Conservation (phyloP, 768 basidiomycete genomes). For the Calocybe cyanea region DNA sequence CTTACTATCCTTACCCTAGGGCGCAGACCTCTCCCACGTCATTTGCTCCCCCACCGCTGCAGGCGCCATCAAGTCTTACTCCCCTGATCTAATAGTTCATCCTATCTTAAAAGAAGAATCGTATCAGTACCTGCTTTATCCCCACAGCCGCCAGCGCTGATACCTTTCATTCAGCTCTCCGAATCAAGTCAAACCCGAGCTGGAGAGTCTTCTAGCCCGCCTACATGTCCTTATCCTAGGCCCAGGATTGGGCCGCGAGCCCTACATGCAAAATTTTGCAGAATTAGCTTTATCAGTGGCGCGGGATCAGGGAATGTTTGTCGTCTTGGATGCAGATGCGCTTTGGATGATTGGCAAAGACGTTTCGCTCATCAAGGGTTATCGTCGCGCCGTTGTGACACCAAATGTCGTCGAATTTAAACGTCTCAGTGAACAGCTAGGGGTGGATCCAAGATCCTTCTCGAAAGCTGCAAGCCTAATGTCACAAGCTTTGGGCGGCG, state of each 20-base stretch:
- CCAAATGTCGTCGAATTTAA: constrained; percentile 95
- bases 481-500: constrained; percentile 75
- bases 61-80: constrained; percentile 93
- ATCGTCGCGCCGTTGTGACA: constrained; percentile 83
- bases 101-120: constrained; percentile 74
- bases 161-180: constrained; percentile 34
- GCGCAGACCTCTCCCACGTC: constrained; percentile 93
- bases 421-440: constrained; percentile 72
- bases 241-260: constrained; percentile 89
- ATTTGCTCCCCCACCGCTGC: constrained; percentile 95
- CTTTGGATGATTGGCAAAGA: constrained; percentile 81
- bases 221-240: constrained; percentile 93
- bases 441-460: constrained; percentile 49
- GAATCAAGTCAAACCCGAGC: constrained; percentile 43
- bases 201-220: constrained; percentile 72
- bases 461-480: constrained; percentile 62
- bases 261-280: constrained; percentile 86
- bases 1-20: constrained; percentile 39
- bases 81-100: constrained; percentile 95
- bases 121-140: constrained; percentile 32
- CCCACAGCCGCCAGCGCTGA: not conserved
- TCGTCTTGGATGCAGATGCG: constrained; percentile 94
- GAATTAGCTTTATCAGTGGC: constrained; percentile 74
- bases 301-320: constrained; percentile 68
- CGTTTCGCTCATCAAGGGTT: constrained; percentile 71